A percentile compares a stretch with the other conserved stretches of the same genome.
These are phyloP conservation scores for Arachis stenosperma DNA, from an alignment of 306 rosid species.

Conservation along the genomic window DNA sequence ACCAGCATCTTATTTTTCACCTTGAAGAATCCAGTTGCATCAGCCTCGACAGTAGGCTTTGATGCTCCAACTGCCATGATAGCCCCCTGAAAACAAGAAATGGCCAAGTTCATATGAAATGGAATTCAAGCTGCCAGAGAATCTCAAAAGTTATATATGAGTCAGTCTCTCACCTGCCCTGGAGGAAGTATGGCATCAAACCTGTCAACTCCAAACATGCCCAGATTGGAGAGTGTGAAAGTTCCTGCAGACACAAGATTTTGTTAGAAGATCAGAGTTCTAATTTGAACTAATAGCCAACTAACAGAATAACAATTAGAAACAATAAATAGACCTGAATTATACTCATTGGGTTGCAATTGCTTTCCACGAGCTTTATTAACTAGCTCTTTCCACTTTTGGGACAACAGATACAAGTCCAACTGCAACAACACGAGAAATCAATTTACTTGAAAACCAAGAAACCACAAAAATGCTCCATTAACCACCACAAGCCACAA, in stretches of 20 bases:
- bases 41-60: slow-evolving; percentile 68
- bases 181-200: slow-evolving; percentile 96
- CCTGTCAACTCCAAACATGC: slow-evolving; percentile 88
- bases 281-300: neutral
- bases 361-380: slow-evolving; percentile 81
- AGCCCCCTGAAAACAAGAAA: slow-evolving; percentile 63
- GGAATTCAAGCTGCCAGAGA: neutral
- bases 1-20: slow-evolving; percentile 82
- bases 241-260: slow-evolving; percentile 59
- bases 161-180: slow-evolving; percentile 64
- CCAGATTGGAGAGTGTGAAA: slow-evolving; percentile 87
- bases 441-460: neutral
- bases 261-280: slow-evolving; percentile 24
- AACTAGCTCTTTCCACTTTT: slow-evolving; percentile 84
- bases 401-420: slow-evolving; percentile 80
- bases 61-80: slow-evolving; percentile 95
- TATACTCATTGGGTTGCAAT: slow-evolving; percentile 80
- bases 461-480: neutral
- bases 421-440: slow-evolving; percentile 52
- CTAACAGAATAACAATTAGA: neutral
- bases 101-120: slow-evolving; percentile 34
- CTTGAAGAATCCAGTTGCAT: slow-evolving; percentile 67
- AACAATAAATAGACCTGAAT: slow-evolving; percentile 54
- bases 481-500: neutral
- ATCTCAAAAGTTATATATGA: neutral